Conservation (phyloP, 768 basidiomycete species). For the Tephrocybe sp. region DNA sequence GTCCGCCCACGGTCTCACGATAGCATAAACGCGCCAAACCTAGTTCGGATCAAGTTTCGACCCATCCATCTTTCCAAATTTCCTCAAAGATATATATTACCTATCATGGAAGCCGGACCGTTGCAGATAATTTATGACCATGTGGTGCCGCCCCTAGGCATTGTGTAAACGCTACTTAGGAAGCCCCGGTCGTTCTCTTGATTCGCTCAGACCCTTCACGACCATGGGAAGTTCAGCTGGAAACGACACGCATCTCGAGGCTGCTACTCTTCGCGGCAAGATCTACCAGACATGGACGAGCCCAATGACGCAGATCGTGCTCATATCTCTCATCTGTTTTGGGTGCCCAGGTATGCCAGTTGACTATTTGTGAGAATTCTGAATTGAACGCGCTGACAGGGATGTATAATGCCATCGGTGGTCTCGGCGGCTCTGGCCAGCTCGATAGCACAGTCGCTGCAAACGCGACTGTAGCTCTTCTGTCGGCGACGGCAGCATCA, state of each 20-base stretch:
- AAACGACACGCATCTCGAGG: slow-evolving; percentile 6
- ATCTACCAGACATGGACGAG: slow-evolving; percentile 20
- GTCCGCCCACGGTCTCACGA: too few species aligned
- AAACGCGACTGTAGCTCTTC: slow-evolving; percentile 27
- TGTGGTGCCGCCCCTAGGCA: background rate
- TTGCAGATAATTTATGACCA: background rate
- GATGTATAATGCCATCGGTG: slow-evolving; percentile 30
- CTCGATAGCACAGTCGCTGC: slow-evolving; percentile 29
- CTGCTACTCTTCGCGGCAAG: slow-evolving; percentile 5
- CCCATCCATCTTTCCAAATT: background rate
- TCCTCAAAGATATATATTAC: background rate
- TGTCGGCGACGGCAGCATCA: slow-evolving; percentile 28
- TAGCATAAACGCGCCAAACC: background rate
- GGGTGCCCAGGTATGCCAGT: slow-evolving; percentile 25
- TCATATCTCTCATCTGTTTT: slow-evolving; percentile 28
- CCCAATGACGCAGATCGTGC: slow-evolving; percentile 27
- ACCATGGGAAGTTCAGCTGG: background rate
- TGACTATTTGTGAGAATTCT: background rate
- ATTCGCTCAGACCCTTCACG: background rate
- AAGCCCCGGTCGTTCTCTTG: too few species aligned
- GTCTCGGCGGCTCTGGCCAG: slow-evolving; percentile 29
- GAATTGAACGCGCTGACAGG: slow-evolving; percentile 13
- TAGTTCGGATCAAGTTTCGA: background rate
- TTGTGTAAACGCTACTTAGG: background rate
- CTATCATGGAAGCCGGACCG: background rate